phyloP scores from a whole-genome alignment of 1,284 basidiomycete species.

The Pseudozyma tsukubaensis region DNA sequence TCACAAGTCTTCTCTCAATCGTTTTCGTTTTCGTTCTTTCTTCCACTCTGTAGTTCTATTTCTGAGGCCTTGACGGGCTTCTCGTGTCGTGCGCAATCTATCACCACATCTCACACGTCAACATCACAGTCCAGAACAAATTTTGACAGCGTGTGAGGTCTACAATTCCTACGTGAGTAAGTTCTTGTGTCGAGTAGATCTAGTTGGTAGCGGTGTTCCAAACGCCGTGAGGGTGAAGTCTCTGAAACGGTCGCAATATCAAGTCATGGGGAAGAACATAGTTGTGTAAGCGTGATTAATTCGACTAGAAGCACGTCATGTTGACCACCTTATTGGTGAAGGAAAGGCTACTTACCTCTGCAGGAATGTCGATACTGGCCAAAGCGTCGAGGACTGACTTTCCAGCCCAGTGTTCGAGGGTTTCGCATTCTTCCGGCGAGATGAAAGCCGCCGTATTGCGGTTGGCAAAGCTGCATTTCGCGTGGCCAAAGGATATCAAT shows the following conservation, averaged over 20 bases:
- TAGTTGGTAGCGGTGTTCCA: slow-evolving; percentile 35
- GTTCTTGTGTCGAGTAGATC: not conserved
- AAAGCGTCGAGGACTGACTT: slow-evolving; percentile 73
- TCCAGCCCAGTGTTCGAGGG: slow-evolving; percentile 78
- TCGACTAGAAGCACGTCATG: too few relatives aligned
- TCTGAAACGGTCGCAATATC: too few relatives aligned
- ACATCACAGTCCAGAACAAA: not conserved
- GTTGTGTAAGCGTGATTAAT: too few relatives aligned
- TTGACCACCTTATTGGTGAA: not conserved
- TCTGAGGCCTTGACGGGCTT: not conserved
- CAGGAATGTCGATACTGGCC: slow-evolving; percentile 42
- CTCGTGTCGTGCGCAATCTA: slow-evolving; percentile 24
- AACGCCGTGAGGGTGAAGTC: slow-evolving; percentile 49
- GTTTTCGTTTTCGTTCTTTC: not conserved
- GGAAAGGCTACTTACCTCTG: slow-evolving; percentile 41
- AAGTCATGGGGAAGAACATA: too few relatives aligned
- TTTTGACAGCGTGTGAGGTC: too few relatives aligned
- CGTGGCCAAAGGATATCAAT: not conserved
- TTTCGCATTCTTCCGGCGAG: slow-evolving; percentile 76
- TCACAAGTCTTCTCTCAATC: not conserved
- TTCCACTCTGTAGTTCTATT: slow-evolving; percentile 44
- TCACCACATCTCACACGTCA: slow-evolving; percentile 39
- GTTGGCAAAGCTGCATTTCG: slow-evolving; percentile 74
- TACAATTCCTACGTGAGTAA: not conserved
- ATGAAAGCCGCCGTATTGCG: slow-evolving; percentile 81